Evolutionary conservation across 345 rosid genomes (phyloP).

Genomic region (Rhodomyrtus tomentosa): DNA sequence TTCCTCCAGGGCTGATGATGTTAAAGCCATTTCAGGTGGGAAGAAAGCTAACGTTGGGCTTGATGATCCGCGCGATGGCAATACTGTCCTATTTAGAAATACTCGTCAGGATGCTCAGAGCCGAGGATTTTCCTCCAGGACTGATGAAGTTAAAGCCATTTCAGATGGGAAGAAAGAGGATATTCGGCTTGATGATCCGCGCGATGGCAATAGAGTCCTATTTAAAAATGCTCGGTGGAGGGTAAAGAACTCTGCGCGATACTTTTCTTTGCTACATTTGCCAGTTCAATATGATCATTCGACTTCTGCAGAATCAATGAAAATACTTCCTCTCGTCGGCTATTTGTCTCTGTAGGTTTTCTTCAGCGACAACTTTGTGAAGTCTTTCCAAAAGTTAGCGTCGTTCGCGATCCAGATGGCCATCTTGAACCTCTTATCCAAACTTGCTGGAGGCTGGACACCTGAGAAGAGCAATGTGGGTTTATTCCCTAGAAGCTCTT

Average conservation of each 20-base stretch:
- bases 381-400: constrained; percentile 31
- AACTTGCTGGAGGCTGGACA: constrained; percentile 40
- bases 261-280: background rate
- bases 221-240: constrained; percentile 3
- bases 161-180: background rate
- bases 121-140: background rate
- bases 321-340: background rate
- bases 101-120: background rate
- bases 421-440: constrained; percentile 19
- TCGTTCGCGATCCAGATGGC: constrained; percentile 3
- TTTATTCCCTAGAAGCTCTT: constrained; percentile 7
- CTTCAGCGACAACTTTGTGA: constrained; percentile 29
- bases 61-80: constrained; percentile 16
- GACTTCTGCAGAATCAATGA: background rate
- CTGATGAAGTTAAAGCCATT: background rate
- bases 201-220: constrained; percentile 4
- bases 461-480: constrained; percentile 22
- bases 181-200: constrained; percentile 17
- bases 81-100: too few species aligned
- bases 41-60: background rate
- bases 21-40: too few species aligned
- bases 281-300: background rate
- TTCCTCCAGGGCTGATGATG: too few species aligned
- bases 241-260: background rate
- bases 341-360: constrained; percentile 15